A percentile compares a stretch with the other conserved stretches of the same genome.
Conservation (phyloP, 495 filamentous ascomycete species). For the Physcia stellaris region DNA sequence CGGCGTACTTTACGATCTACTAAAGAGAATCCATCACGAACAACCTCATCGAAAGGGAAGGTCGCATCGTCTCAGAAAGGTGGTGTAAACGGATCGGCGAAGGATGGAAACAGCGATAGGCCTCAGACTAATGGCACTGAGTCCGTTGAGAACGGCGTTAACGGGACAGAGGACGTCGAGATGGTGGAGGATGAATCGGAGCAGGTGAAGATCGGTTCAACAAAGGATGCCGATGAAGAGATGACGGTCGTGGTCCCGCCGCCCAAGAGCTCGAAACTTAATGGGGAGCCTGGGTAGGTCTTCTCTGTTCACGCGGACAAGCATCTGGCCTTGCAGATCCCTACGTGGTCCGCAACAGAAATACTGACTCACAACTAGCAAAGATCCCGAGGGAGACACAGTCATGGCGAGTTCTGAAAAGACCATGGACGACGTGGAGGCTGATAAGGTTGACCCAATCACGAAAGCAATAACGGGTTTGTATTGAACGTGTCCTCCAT, state of each 20-base stretch:
- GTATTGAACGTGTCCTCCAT: background rate
- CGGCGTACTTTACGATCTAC: constrained; percentile 43
- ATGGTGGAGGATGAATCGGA: constrained; percentile 64
- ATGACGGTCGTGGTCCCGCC: constrained; percentile 82
- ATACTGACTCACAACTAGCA: too few species aligned
- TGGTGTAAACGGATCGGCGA: constrained; percentile 21
- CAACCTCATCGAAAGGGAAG: constrained; percentile 34
- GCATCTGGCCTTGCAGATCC: too few species aligned
- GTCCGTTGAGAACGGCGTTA: constrained; percentile 59
- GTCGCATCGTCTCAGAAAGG: constrained; percentile 32
- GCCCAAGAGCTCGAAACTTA: constrained; percentile 55
- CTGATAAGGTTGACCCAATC: constrained; percentile 32
- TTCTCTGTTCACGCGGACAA: too few species aligned
- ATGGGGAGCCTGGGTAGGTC: constrained; percentile 38
- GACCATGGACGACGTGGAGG: constrained; percentile 40
- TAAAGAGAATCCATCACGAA: constrained; percentile 33
- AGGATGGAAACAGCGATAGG: constrained; percentile 48
- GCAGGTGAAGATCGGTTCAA: constrained; percentile 42
- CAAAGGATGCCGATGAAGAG: constrained; percentile 63
- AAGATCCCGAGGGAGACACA: constrained; percentile 60
- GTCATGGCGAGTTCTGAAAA: constrained; percentile 56
- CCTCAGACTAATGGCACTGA: constrained; percentile 60
- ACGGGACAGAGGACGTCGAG: constrained; percentile 65
- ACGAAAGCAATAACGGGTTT: constrained; percentile 53
- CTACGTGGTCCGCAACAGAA: too few species aligned